Evolutionary conservation across 371 early-diverging fungal species (phyloP).

Genomic region (Apophysomyces trapeziformis): DNA sequence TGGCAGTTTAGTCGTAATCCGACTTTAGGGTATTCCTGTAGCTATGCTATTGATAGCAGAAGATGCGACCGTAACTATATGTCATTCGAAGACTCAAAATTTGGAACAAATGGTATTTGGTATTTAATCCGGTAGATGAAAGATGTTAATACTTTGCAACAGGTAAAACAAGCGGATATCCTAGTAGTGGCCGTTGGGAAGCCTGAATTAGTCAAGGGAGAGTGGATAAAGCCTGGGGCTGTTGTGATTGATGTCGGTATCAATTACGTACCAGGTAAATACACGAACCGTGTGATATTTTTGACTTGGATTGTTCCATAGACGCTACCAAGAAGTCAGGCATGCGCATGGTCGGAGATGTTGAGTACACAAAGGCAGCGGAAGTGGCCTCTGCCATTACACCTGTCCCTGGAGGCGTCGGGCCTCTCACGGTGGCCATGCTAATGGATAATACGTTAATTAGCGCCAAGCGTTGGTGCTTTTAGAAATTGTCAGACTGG

Average conservation of each 20-base stretch:
- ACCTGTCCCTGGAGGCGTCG: slow-evolving; percentile 94
- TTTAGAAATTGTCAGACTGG: too few relatives aligned
- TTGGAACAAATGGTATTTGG: slow-evolving; percentile 30
- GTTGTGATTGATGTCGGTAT: slow-evolving; percentile 93
- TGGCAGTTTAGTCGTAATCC: not conserved
- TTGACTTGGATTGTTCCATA: slow-evolving; percentile 12
- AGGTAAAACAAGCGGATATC: slow-evolving; percentile 76
- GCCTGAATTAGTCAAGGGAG: slow-evolving; percentile 75
- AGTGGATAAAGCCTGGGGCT: slow-evolving; percentile 88
- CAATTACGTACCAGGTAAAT: slow-evolving; percentile 69
- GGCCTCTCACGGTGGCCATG: slow-evolving; percentile 96
- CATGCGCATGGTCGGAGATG: slow-evolving; percentile 86
- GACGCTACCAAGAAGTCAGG: slow-evolving; percentile 85
- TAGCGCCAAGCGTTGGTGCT: slow-evolving; percentile 56
- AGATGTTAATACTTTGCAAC: not conserved
- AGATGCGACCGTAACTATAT: slow-evolving; percentile 90
- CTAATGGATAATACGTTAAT: slow-evolving; percentile 81
- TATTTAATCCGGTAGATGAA: not conserved
- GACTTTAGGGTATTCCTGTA: slow-evolving; percentile 73
- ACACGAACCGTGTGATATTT: not conserved
- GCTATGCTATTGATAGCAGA: slow-evolving; percentile 71
- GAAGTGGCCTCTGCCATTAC: slow-evolving; percentile 78
- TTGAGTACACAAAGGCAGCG: slow-evolving; percentile 70
- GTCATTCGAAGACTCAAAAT: slow-evolving; percentile 81
- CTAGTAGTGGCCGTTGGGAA: slow-evolving; percentile 85